Evolutionary conservation across 352 stramenopile species (phyloP).

Genomic region (Pythium plurisporium): DNA sequence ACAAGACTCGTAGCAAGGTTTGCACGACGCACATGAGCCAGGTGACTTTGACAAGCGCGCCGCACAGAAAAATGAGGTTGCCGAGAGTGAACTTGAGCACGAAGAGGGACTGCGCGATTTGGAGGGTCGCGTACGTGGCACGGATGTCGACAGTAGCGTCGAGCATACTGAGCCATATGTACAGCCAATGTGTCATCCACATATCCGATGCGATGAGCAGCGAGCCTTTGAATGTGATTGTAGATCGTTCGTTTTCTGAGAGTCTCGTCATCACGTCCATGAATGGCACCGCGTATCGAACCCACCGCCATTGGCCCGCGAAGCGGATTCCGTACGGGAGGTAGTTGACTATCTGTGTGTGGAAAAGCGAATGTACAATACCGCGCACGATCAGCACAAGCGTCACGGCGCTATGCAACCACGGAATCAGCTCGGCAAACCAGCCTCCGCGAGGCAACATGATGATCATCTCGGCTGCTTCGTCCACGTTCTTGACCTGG

Average conservation of each 20-base stretch:
- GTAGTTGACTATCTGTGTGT: slow-evolving; percentile 34
- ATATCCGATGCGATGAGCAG: slow-evolving; percentile 49
- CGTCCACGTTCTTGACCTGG: slow-evolving; percentile 29
- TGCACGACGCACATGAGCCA: slow-evolving; percentile 61
- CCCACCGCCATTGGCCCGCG: slow-evolving; percentile 13
- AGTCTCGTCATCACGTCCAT: slow-evolving; percentile 31
- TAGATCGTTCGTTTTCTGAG: slow-evolving; percentile 27
- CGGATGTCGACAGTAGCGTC: slow-evolving; percentile 39
- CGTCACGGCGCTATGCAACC: slow-evolving; percentile 38
- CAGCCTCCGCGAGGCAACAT: slow-evolving; percentile 33
- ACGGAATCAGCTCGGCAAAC: slow-evolving; percentile 30
- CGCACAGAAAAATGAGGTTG: slow-evolving; percentile 52
- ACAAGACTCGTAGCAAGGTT: slow-evolving; percentile 23
- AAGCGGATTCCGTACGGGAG: slow-evolving; percentile 37
- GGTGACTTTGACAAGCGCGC: slow-evolving; percentile 40
- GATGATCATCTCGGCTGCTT: slow-evolving; percentile 34
- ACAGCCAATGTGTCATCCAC: slow-evolving; percentile 69
- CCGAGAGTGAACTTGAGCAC: slow-evolving; percentile 35
- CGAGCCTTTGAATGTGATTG: slow-evolving; percentile 52
- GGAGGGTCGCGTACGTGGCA: slow-evolving; percentile 38
- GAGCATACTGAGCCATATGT: slow-evolving; percentile 47
- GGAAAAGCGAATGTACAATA: slow-evolving; percentile 35
- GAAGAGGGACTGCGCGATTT: slow-evolving; percentile 49
- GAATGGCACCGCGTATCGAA: slow-evolving; percentile 43
- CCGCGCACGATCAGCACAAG: slow-evolving; percentile 35